Conservation (phyloP, 2,329 filamentous ascomycete species). For the Hypoxylon sp. region DNA sequence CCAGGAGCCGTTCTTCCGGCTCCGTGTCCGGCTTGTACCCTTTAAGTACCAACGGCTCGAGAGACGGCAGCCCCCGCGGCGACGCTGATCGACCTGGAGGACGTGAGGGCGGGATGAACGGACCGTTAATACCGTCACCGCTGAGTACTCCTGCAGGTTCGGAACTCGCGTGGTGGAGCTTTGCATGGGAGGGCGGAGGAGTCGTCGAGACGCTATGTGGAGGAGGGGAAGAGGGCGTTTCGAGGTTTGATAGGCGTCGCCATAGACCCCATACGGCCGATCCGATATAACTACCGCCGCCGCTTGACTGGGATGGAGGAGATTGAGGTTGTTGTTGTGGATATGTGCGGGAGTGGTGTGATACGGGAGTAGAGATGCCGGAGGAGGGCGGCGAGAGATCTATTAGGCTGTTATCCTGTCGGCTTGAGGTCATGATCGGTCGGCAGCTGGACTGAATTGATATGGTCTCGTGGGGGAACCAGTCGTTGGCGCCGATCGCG, state of each 20-base stretch:
- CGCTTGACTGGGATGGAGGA: conserved; percentile 34
- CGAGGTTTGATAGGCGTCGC: conserved; percentile 73
- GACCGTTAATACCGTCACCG: conserved; percentile 67
- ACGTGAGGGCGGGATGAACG: conserved; percentile 63
- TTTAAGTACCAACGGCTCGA: conserved; percentile 82
- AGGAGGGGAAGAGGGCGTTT: conserved; percentile 50
- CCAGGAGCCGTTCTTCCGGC: conserved; percentile 75
- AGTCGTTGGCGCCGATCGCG: conserved; percentile 12
- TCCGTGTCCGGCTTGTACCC: conserved; percentile 76
- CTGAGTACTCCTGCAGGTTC: conserved; percentile 32
- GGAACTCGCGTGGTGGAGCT: conserved; percentile 49
- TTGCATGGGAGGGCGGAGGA: conserved; percentile 39
- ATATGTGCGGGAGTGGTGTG: conserved; percentile 28
- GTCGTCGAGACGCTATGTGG: conserved; percentile 34
- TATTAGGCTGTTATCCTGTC: conserved; percentile 52
- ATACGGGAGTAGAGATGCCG: conserved; percentile 46
- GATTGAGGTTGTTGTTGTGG: conserved; percentile 31
- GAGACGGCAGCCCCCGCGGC: conserved; percentile 88
- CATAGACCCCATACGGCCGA: conserved; percentile 69
- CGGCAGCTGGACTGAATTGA: neutral
- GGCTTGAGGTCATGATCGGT: conserved; percentile 42
- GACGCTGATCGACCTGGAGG: conserved; percentile 74
- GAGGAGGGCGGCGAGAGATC: conserved; percentile 52
- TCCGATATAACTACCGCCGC: conserved; percentile 47
- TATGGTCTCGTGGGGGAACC: conserved; percentile 5